Conservation (phyloP, 176 grass and related monocot genomes). For the Eleusine indica region DNA sequence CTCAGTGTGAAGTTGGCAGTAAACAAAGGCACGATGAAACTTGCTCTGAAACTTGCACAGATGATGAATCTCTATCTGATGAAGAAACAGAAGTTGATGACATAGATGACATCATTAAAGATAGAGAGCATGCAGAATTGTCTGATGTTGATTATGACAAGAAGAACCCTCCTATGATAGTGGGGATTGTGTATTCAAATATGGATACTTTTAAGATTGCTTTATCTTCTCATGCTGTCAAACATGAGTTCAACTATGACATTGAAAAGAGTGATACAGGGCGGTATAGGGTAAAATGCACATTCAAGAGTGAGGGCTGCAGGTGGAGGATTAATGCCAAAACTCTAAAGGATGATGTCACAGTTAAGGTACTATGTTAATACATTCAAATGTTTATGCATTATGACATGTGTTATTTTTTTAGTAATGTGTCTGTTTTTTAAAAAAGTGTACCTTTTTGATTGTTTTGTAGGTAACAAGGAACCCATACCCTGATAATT, state of each 20-base stretch:
- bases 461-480: too few relatives aligned
- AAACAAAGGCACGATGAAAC: too few relatives aligned
- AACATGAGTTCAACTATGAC: background rate
- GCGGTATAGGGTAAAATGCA: background rate
- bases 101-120: background rate
- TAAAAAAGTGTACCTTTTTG: too few relatives aligned
- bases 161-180: background rate
- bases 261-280: background rate
- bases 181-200: background rate
- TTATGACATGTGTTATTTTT: background rate
- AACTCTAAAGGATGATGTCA: background rate
- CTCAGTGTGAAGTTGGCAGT: too few relatives aligned
- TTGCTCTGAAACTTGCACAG: too few relatives aligned
- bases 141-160: background rate
- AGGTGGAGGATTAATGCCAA: background rate
- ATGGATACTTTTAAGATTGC: background rate
- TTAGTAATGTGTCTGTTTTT: background rate
- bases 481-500: too few relatives aligned
- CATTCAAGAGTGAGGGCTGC: background rate
- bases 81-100: background rate
- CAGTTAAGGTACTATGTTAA: background rate
- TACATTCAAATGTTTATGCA: too few relatives aligned
- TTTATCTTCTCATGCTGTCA: background rate
- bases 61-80: background rate
- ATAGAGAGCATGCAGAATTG: background rate